Conservation (phyloP, 1,139 yeast genomes). For the Lodderomyces metapsilosis region DNA sequence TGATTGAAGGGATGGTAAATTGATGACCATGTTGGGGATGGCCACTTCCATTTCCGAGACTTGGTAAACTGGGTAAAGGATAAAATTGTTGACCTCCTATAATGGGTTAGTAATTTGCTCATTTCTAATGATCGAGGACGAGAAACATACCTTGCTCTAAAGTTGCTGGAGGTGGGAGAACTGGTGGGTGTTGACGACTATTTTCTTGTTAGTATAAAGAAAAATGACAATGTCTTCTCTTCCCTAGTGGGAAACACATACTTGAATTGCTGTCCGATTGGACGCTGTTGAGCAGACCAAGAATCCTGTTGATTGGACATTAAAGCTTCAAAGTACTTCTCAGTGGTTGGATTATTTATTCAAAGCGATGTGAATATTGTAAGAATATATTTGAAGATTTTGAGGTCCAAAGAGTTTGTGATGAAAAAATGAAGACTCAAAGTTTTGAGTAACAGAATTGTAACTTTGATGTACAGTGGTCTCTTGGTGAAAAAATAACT, state of each 20-base stretch:
- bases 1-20: conserved; percentile 48
- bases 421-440: no score
- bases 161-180: conserved; percentile 56
- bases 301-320: conserved; percentile 48
- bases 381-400: no score
- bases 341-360: not conserved
- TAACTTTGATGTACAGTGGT: no score
- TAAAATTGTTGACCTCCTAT: conserved; percentile 49
- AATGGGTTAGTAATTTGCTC: conserved; percentile 17
- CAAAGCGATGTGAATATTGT: not conserved
- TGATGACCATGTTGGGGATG: conserved; percentile 40
- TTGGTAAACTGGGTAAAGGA: conserved; percentile 52
- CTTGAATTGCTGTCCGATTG: conserved; percentile 48
- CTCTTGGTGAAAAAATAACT: no score
- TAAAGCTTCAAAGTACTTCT: not conserved
- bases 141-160: conserved; percentile 46
- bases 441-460: no score
- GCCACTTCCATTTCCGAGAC: conserved; percentile 44
- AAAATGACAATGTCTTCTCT: not conserved
- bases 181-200: conserved; percentile 52
- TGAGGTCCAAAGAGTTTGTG: no score
- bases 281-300: conserved; percentile 46
- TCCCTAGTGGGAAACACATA: conserved; percentile 28
- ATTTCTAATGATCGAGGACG: not conserved
- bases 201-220: conserved; percentile 25